These are phyloP conservation scores for Albugo laibachii DNA, from an alignment of 352 stramenopile species.

Conservation along the genomic window DNA sequence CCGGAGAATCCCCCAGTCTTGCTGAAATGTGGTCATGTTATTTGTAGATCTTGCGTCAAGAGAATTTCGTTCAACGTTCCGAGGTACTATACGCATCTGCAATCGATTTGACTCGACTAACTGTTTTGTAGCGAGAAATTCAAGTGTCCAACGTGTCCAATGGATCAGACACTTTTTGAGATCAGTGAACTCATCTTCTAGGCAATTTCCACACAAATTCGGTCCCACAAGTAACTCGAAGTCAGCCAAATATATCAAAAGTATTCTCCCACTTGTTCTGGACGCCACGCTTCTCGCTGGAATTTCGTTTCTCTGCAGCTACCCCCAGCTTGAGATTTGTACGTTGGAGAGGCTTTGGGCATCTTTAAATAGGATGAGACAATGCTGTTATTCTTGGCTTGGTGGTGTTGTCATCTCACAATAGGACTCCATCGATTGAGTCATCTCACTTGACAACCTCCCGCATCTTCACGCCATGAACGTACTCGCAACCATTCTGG, in stretches of 20 bases:
- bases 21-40: constrained; percentile 73
- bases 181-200: constrained; percentile 58
- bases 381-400: no score
- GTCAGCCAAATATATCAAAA: no score
- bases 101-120: not conserved
- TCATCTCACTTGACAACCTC: no score
- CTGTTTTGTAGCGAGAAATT: constrained; percentile 26
- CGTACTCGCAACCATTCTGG: no score
- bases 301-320: no score
- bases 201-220: not conserved
- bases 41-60: constrained; percentile 64
- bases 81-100: constrained; percentile 12
- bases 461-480: no score
- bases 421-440: no score
- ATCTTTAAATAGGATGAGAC: constrained; percentile 9
- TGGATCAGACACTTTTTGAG: constrained; percentile 59
- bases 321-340: no score
- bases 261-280: no score
- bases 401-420: no score
- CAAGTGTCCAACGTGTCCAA: constrained; percentile 75
- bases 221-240: no score
- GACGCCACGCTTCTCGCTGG: no score
- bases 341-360: constrained; percentile 1
- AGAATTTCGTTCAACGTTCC: constrained; percentile 68
- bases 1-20: constrained; percentile 65